Conservation (phyloP, 1,139 yeast genomes). For the Magnusiomyces fungicola region DNA sequence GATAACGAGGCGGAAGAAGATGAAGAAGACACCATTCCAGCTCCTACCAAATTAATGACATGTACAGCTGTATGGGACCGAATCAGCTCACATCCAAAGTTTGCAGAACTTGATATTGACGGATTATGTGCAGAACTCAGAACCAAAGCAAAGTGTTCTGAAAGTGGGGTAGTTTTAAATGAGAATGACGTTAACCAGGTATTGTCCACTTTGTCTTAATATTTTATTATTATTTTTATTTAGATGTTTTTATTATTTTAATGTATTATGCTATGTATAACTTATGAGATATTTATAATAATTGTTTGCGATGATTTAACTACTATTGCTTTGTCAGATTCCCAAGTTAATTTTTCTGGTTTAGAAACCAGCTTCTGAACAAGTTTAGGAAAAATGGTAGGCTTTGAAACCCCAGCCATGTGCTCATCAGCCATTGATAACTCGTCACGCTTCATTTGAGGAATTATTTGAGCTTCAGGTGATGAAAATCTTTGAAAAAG, state of each 20-base stretch:
- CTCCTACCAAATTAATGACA: constrained; percentile 40
- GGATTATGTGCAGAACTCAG: constrained; percentile 85
- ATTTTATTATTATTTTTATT: constrained; percentile 6
- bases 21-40: constrained; percentile 29
- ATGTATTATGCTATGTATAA: neutral
- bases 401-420: too few species aligned
- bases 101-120: constrained; percentile 87
- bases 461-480: too few species aligned
- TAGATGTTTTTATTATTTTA: neutral
- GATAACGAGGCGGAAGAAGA: constrained; percentile 1
- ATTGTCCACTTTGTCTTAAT: constrained; percentile 32
- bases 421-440: too few species aligned
- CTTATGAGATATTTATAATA: too few species aligned
- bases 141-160: constrained; percentile 92
- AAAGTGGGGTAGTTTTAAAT: constrained; percentile 78
- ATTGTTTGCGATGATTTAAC: too few species aligned
- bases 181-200: constrained; percentile 68
- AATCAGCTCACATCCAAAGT: constrained; percentile 86
- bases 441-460: too few species aligned
- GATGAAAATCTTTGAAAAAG: too few species aligned
- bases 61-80: constrained; percentile 97
- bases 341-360: too few species aligned
- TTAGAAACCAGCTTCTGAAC: too few species aligned
- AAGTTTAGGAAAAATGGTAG: too few species aligned
- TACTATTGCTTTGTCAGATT: too few species aligned